Base-by-base conservation (phyloP, 129 eudicot species). In the Tagetes patula region DNA sequence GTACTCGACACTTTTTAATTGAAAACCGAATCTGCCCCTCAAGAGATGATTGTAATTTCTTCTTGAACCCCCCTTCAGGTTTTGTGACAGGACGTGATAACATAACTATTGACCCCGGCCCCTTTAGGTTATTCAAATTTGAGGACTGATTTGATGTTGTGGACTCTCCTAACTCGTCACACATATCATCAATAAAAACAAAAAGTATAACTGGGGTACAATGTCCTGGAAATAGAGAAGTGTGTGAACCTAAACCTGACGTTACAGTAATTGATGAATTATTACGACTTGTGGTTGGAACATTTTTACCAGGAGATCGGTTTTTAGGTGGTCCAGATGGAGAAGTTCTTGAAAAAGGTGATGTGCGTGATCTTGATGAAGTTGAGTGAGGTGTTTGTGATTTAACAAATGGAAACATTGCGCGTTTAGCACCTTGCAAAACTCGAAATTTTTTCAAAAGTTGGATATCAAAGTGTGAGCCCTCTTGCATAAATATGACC, bases 11-110 rank as follows among this genome's bases (percentile, higher is more conserved):
- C 74, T 87, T 93, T 81, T 93, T 93, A 1, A 93, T 81, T 46
- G 89, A 90, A 75, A 93, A 93, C 30, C 98, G 92, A 49, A 93
- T 84, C 76, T 93, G 98, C 46, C 90, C 92, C 78, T 93, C 98
- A 3, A 93, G 92, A 54, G 98, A 93, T 40, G 96, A 86, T 75
- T 84, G 96, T 64, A 93, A 63, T 77, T 89, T 93, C 79, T 87
- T 93, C 83, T 76, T 81, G 12, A 78, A 65, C 30, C 95, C 87
- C 61, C 88, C 92, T 84, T 92, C 98, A 33, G 83, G 77, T 81
- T 84, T 92, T 58, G 82, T 85, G 8, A 53, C 75, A 5, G 96
- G 96, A 9, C 96, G 90, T 81, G 96, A 84, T 46, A 93, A 83
- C 77, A 93, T 81, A 68, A 86, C 96, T 71, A 93, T 85, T 31